phyloP scores from a whole-genome alignment of 768 basidiomycete species.

The Boletus rubroflammeus region DNA sequence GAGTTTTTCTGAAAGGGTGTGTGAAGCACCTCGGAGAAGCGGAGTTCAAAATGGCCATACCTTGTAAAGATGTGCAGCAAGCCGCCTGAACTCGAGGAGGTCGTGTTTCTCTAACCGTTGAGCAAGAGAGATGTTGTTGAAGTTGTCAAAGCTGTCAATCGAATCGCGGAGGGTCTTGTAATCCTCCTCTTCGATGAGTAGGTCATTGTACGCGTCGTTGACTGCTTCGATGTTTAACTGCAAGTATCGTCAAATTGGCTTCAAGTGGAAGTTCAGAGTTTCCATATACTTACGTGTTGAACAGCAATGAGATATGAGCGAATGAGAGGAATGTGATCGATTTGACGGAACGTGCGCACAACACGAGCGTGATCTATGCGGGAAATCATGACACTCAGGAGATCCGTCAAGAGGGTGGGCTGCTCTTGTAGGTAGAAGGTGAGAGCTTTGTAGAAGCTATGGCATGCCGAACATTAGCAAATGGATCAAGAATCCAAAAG shows the following conservation, averaged over 20 bases:
- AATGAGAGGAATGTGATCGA: constrained; percentile 94
- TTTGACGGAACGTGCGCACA: constrained; percentile 91
- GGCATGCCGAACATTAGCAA: constrained; percentile 5
- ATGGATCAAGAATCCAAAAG: not conserved
- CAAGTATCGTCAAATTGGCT: constrained; percentile 1
- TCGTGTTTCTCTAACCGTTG: constrained; percentile 84
- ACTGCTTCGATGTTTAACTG: constrained; percentile 95
- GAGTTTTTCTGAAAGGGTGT: constrained; percentile 69
- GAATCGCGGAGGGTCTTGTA: constrained; percentile 97
- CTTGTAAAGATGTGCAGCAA: constrained; percentile 96
- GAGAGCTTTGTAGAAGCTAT: constrained; percentile 90
- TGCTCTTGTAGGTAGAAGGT: constrained; percentile 94
- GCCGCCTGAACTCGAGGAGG: constrained; percentile 89
- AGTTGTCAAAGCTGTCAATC: constrained; percentile 98
- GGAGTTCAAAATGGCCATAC: constrained; percentile 35
- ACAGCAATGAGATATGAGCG: constrained; percentile 96
- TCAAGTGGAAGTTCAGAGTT: not conserved
- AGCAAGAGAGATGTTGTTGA: constrained; percentile 87
- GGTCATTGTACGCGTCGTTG: constrained; percentile 96
- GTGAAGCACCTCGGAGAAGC: not conserved
- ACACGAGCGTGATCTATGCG: constrained; percentile 95
- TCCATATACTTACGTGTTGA: constrained; percentile 63
- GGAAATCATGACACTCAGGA: constrained; percentile 87
- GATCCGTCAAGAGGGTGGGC: constrained; percentile 88
- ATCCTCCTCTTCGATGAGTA: constrained; percentile 99